These are phyloP conservation scores for Aspergillus brasiliensis DNA, from an alignment of 2,329 filamentous ascomycete species.

Conservation along the genomic window DNA sequence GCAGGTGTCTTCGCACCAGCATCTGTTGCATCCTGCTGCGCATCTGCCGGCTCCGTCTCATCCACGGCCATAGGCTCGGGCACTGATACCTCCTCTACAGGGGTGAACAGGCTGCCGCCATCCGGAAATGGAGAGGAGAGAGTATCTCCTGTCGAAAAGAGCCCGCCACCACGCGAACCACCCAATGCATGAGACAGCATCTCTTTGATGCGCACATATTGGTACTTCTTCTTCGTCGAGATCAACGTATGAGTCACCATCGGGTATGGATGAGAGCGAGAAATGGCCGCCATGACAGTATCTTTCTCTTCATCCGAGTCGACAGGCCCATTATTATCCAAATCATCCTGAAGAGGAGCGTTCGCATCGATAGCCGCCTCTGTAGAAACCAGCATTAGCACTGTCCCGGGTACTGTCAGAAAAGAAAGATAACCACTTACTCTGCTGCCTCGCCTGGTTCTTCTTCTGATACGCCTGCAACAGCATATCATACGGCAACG, in stretches of 20 bases:
- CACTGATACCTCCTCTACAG: constrained; percentile 30
- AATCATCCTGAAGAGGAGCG: constrained; percentile 82
- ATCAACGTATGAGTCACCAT: constrained; percentile 66
- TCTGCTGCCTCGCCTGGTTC: constrained; percentile 97
- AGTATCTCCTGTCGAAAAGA: constrained; percentile 46
- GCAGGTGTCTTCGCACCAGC: constrained; percentile 26
- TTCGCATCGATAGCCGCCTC: constrained; percentile 94
- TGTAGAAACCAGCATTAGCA: constrained; percentile 43
- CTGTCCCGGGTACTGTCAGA: constrained; percentile 1
- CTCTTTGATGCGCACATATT: constrained; percentile 64
- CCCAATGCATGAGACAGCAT: constrained; percentile 63
- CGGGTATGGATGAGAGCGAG: constrained; percentile 75
- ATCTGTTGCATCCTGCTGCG: constrained; percentile 27
- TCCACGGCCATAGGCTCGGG: constrained; percentile 21
- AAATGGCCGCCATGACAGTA: constrained; percentile 78
- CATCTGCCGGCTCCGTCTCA: constrained; percentile 6
- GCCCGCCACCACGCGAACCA: constrained; percentile 47
- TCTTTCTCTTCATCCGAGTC: constrained; percentile 95
- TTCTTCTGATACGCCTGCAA: constrained; percentile 91
- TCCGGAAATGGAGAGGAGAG: constrained; percentile 28
- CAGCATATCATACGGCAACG: constrained; percentile 88
- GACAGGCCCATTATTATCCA: constrained; percentile 77
- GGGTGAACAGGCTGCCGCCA: constrained; percentile 37
- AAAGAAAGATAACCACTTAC: constrained; percentile 54
- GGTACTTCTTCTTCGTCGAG: constrained; percentile 56